These are phyloP conservation scores for Penicillium taxi DNA, from an alignment of 495 filamentous ascomycete genomes.

Conservation along the genomic window DNA sequence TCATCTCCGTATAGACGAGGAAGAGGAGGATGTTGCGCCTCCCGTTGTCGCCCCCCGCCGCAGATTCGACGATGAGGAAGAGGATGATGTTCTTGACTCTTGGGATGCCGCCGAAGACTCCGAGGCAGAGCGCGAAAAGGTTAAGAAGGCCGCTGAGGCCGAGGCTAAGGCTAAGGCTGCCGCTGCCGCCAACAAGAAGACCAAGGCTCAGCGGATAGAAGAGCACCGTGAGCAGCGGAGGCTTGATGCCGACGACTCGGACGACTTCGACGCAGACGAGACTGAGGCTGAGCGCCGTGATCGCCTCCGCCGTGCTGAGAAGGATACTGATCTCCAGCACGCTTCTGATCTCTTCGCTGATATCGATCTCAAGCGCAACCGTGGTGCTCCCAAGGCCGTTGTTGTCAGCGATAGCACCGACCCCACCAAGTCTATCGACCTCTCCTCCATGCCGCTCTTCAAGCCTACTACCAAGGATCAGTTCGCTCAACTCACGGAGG, in stretches of 20 bases:
- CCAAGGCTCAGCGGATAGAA: conserved; percentile 78
- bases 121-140: conserved; percentile 93
- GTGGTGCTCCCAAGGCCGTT: conserved; percentile 53
- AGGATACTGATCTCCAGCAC: conserved; percentile 83
- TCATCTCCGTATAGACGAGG: conserved; percentile 48
- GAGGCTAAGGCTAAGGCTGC: conserved; percentile 86
- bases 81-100: conserved; percentile 88
- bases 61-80: conserved; percentile 88
- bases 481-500: conserved; percentile 66
- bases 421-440: conserved; percentile 70
- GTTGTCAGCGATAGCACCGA: conserved; percentile 58
- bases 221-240: conserved; percentile 51
- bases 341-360: conserved; percentile 85
- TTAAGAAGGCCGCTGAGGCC: conserved; percentile 71
- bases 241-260: conserved; percentile 38
- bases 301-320: conserved; percentile 66
- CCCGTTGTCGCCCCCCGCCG: conserved; percentile 54
- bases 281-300: conserved; percentile 61
- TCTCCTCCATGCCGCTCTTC: conserved; percentile 73
- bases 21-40: conserved; percentile 57
- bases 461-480: conserved; percentile 80
- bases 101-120: conserved; percentile 98
- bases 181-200: conserved; percentile 90
- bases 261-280: conserved; percentile 49
- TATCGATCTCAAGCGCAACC: conserved; percentile 62